Evolutionary conservation across 2,329 filamentous ascomycete genomes (phyloP).

Genomic region (Trichophyton mentagrophytes): DNA sequence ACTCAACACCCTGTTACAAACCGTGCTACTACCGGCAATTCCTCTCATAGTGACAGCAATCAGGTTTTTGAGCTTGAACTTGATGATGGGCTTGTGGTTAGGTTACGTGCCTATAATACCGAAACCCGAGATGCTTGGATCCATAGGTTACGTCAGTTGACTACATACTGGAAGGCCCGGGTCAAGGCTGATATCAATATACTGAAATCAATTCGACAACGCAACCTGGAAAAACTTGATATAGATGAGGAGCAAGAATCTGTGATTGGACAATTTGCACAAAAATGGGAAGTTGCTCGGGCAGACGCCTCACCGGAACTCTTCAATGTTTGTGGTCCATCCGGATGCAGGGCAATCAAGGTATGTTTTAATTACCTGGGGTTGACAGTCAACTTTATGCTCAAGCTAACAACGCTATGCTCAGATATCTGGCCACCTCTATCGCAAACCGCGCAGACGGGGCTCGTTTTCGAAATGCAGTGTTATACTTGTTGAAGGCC

Average conservation of each 20-base stretch:
- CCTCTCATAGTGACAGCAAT: constrained; percentile 36
- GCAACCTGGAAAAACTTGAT: constrained; percentile 47
- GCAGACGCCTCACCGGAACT: constrained; percentile 50
- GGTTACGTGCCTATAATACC: constrained; percentile 47
- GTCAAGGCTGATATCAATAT: constrained; percentile 44
- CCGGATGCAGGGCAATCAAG: constrained; percentile 48
- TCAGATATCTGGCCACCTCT: constrained; percentile 45
- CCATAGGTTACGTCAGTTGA: constrained; percentile 42
- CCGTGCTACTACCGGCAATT: constrained; percentile 9
- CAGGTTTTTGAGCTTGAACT: constrained; percentile 48
- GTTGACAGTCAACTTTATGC: not conserved
- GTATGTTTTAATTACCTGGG: constrained; percentile 18
- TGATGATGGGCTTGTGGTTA: constrained; percentile 48
- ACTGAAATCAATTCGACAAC: constrained; percentile 43
- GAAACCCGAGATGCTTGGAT: constrained; percentile 51
- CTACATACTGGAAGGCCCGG: constrained; percentile 50
- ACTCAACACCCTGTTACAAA: constrained; percentile 40
- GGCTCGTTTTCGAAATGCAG: constrained; percentile 48
- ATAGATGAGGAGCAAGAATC: constrained; percentile 56
- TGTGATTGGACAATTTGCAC: constrained; percentile 51
- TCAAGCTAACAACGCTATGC: not conserved
- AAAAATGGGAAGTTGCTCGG: constrained; percentile 55
- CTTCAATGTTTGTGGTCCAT: constrained; percentile 57
- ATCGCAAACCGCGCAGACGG: constrained; percentile 51
- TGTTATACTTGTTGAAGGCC: constrained; percentile 48